Conservation (phyloP, 2,329 filamentous ascomycete genomes). For the Claviceps citrina region DNA sequence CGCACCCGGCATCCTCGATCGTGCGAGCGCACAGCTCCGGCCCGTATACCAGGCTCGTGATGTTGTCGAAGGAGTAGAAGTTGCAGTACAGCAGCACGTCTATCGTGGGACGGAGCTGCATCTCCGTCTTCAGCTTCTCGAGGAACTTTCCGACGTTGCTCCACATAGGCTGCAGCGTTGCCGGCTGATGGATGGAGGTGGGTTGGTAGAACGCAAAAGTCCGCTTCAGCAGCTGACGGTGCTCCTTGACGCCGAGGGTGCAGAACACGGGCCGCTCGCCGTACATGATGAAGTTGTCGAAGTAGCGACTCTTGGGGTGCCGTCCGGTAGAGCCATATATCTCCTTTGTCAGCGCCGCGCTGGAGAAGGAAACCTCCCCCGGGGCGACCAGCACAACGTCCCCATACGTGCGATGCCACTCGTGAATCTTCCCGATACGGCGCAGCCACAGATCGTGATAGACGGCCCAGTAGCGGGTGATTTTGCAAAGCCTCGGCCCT, state of each 20-base stretch:
- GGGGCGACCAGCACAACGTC: conserved; percentile 4
- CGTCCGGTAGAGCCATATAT: conserved; percentile 5
- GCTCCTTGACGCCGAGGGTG: conserved; percentile 1
- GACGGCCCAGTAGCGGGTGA: conserved; percentile 3
- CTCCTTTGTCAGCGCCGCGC: conserved; percentile 1
- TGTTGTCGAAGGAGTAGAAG: conserved; percentile 6
- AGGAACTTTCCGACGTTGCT: neutral
- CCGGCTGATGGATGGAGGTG: neutral
- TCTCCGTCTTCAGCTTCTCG: neutral
- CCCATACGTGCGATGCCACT: conserved; percentile 4
- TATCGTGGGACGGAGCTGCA: neutral
- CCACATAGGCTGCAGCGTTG: neutral
- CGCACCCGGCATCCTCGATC: conserved; percentile 1
- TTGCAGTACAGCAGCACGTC: conserved; percentile 3
- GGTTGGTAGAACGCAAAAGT: conserved; percentile 5
- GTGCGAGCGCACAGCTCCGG: conserved; percentile 2
- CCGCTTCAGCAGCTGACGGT: conserved; percentile 3
- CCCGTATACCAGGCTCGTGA: conserved; percentile 2
- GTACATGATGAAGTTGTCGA: conserved; percentile 3
- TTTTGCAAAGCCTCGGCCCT: conserved; percentile 3
- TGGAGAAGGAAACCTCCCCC: conserved; percentile 4
- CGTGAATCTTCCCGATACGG: conserved; percentile 1
- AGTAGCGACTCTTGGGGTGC: conserved; percentile 5
- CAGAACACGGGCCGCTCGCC: conserved; percentile 4
- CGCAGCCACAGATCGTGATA: conserved; percentile 4